A percentile compares a stretch with the other conserved stretches of the same genome.
phyloP scores from a whole-genome alignment of 176 grass and related monocot genomes.

The Eleusine indica region DNA sequence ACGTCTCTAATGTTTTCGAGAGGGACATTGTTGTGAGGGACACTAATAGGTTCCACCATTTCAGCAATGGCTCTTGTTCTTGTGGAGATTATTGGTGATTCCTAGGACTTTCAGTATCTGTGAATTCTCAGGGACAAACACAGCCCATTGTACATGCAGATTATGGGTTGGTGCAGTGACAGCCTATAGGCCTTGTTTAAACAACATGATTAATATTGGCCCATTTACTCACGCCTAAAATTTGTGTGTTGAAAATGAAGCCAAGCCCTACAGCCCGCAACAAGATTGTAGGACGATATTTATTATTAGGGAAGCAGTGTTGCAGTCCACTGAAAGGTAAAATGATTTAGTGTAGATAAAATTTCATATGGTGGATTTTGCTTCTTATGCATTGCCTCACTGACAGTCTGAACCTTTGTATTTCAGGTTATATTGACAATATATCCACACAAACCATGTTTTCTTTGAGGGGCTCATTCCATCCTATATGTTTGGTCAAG shows the following conservation, averaged over 20 bases:
- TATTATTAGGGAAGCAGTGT: background rate
- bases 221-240: background rate
- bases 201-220: background rate
- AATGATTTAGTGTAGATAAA: background rate
- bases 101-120: background rate
- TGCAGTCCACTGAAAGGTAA: background rate
- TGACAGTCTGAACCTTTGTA: background rate
- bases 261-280: background rate
- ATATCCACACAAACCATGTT: background rate
- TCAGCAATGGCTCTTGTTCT: slow-evolving; percentile 64
- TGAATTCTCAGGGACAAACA: background rate
- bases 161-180: background rate
- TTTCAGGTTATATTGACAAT: slow-evolving; percentile 35
- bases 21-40: slow-evolving; percentile 78
- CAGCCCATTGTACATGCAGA: background rate
- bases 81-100: slow-evolving; percentile 86
- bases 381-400: background rate
- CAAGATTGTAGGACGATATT: background rate
- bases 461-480: background rate
- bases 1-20: slow-evolving; percentile 55
- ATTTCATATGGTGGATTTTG: slow-evolving; percentile 1
- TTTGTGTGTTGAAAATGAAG: background rate
- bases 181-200: background rate
- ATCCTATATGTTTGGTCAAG: background rate
- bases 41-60: slow-evolving; percentile 79